phyloP scores from a whole-genome alignment of 331 rosid genomes.

The Malus hybrid region DNA sequence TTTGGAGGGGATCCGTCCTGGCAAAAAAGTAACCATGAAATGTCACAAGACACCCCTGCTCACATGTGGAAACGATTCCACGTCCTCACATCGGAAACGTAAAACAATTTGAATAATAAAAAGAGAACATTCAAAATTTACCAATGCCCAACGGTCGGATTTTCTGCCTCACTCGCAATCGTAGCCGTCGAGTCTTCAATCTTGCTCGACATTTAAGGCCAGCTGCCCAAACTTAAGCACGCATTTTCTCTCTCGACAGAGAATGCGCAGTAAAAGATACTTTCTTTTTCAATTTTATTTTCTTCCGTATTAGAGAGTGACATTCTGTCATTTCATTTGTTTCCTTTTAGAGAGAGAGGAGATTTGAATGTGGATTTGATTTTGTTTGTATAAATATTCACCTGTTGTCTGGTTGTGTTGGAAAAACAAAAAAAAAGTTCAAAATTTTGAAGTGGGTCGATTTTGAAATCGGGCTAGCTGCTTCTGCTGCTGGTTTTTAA shows the following conservation, averaged over 20 bases:
- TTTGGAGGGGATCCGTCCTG: too few relatives aligned
- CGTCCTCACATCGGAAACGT: constrained; percentile 20
- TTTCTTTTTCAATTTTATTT: background rate
- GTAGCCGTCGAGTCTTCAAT: constrained; percentile 40
- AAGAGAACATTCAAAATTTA: constrained; percentile 50
- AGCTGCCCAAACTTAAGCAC: background rate
- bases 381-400: background rate
- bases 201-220: constrained; percentile 30
- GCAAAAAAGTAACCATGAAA: constrained; percentile 8
- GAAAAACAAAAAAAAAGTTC: constrained; percentile 1
- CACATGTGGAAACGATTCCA: constrained; percentile 35
- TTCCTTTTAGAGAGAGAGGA: constrained; percentile 12
- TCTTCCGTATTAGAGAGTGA: constrained; percentile 17
- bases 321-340: background rate
- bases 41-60: constrained; percentile 21
- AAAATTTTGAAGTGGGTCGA: constrained; percentile 3
- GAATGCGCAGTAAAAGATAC: background rate
- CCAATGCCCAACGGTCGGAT: constrained; percentile 65
- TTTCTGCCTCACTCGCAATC: constrained; percentile 16
- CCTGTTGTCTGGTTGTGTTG: constrained; percentile 19
- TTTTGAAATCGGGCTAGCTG: constrained; percentile 20
- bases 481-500: background rate
- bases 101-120: background rate
- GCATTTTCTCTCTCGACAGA: background rate
- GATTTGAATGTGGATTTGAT: constrained; percentile 26